Conservation (phyloP, 805 yeast species). For the Candida montana region DNA sequence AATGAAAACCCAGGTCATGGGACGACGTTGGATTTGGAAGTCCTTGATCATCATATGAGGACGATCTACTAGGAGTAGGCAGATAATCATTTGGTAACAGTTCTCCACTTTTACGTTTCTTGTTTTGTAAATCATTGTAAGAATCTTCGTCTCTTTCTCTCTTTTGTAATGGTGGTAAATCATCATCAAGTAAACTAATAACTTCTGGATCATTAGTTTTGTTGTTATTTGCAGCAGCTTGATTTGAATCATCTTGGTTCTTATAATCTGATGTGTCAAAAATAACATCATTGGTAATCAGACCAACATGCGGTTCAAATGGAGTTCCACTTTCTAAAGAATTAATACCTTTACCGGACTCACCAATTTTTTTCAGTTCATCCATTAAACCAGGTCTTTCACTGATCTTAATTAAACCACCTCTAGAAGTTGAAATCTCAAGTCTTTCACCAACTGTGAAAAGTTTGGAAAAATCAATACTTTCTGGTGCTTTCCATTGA, state of each 20-base stretch:
- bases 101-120: not conserved
- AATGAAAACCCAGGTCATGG: not conserved
- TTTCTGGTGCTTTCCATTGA: not conserved
- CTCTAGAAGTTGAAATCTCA: conserved; percentile 2
- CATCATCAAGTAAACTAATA: conserved; percentile 5
- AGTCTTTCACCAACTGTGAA: not conserved
- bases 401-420: conserved; percentile 1
- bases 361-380: not conserved
- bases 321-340: not conserved
- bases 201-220: conserved; percentile 7
- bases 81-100: not conserved
- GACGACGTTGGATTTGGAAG: not conserved
- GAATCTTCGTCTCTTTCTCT: not conserved
- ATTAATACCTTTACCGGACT: not conserved
- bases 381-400: not conserved
- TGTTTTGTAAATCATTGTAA: not conserved
- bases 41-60: not conserved
- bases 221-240: not conserved
- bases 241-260: too few species aligned
- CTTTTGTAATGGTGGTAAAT: not conserved
- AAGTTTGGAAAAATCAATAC: not conserved
- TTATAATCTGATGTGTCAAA: not conserved
- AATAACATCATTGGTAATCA: not conserved
- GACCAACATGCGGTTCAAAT: not conserved
- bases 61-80: not conserved